Percentiles rank a stretch among this genome's conserved stretches.
These are phyloP conservation scores for Sporothrix brunneoviolacea DNA, from an alignment of 2,329 filamentous ascomycete genomes.

Conservation along the genomic window DNA sequence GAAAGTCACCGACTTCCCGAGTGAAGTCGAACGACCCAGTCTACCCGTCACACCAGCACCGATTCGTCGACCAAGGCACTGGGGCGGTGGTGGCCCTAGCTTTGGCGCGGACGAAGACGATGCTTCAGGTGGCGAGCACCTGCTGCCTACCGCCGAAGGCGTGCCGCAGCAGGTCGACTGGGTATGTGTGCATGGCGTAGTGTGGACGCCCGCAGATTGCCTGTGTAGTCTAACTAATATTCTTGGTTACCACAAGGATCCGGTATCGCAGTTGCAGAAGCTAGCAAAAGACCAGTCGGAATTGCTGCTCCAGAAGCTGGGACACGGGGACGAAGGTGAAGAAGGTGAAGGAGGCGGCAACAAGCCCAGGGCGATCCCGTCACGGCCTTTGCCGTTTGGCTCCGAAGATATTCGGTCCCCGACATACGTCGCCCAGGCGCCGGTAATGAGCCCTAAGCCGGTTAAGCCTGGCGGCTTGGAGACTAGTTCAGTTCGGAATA, in stretches of 20 bases:
- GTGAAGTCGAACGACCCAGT: slow-evolving; percentile 73
- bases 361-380: slow-evolving; percentile 32
- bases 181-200: slow-evolving; percentile 68
- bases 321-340: slow-evolving; percentile 23
- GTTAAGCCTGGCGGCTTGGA: slow-evolving; percentile 24
- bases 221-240: slow-evolving; percentile 51
- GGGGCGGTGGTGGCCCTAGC: slow-evolving; percentile 44
- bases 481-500: slow-evolving; percentile 23
- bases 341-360: slow-evolving; percentile 16
- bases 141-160: slow-evolving; percentile 69
- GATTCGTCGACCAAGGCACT: slow-evolving; percentile 61
- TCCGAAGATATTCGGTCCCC: slow-evolving; percentile 41
- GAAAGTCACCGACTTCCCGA: slow-evolving; percentile 82
- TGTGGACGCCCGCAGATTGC: slow-evolving; percentile 45
- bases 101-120: slow-evolving; percentile 46
- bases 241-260: slow-evolving; percentile 54
- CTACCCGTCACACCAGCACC: slow-evolving; percentile 87
- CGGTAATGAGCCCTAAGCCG: slow-evolving; percentile 31
- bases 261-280: slow-evolving; percentile 61
- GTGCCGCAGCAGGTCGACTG: slow-evolving; percentile 85
- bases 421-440: slow-evolving; percentile 36
- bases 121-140: slow-evolving; percentile 34
- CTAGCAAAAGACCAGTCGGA: slow-evolving; percentile 61
- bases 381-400: slow-evolving; percentile 45
- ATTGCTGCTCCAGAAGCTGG: slow-evolving; percentile 49